Evolutionary conservation across 1,139 yeast genomes (phyloP), one percentile per base, ranked within the genome.

Genomic region (Eremothecium sinecaudum): DNA sequence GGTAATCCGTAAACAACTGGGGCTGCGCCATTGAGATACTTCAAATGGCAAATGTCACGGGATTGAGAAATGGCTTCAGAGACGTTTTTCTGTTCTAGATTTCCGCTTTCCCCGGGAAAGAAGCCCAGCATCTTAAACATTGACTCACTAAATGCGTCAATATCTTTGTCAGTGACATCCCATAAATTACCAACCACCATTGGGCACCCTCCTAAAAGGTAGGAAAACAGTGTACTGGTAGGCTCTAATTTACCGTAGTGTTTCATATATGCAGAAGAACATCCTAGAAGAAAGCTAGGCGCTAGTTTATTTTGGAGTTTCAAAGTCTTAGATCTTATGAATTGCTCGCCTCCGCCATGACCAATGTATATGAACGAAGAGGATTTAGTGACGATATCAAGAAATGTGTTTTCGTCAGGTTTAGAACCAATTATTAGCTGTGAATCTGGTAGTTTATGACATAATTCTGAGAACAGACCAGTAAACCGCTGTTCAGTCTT

Each of bases 91-190:
- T 28, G 23, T 14, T 34, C 36, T 9, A 37, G 29, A 13, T 28
- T 7, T 16, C 28, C 6, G 44, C 32, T 31, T 47, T 40, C 11
- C 44, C 47, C 1, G 50, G 54, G 11, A 66, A 51, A 18, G 79
- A 58, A 0, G 2, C 87, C 86, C 75, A 86, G 76, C 38, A 66
- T 62, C 9, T 69, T 68, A 45, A 84, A 68, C 24, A 80, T 57
- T 1, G 71, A 61, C 9, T 67, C 42, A 29, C 86, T 79, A 48
- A 86, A 84, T 46, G 67, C 69, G 57, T 90, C 97, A 36, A 86
- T 83, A 54, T 90, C 98, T 48, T 82, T 86, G 56, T 90, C 98
- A 0, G 97, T 90, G 4, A 90, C 97, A 58, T 86, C 96, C 98
- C 98, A 90, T 43, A 90, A 61, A 50, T 84, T 86, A 0, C 84